Percentiles rank a stretch among this genome's conserved stretches.
phyloP scores from a whole-genome alignment of 371 early-diverging fungal species.

The Mucor saturninus region DNA sequence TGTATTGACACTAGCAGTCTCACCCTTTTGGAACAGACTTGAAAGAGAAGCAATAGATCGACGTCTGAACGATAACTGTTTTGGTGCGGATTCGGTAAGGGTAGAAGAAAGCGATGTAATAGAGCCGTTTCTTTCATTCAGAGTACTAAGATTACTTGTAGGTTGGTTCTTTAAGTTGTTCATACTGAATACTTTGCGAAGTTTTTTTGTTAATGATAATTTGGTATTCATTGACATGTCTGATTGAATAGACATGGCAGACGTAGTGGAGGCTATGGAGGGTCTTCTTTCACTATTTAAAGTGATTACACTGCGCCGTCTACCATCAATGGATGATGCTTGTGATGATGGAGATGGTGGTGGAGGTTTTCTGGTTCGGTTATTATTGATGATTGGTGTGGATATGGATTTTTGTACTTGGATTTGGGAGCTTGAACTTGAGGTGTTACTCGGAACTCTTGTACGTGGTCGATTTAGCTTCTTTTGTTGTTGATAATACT shows the following conservation, averaged over 20 bases:
- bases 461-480: slow-evolving; percentile 14
- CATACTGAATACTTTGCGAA: slow-evolving; percentile 60
- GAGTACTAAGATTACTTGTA: slow-evolving; percentile 12
- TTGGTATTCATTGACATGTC: slow-evolving; percentile 39
- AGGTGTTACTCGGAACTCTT: slow-evolving; percentile 19
- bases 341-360: slow-evolving; percentile 6
- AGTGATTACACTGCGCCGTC: slow-evolving; percentile 17
- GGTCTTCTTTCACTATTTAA: slow-evolving; percentile 21
- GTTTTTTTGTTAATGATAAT: slow-evolving; percentile 46
- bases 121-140: slow-evolving; percentile 15
- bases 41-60: slow-evolving; percentile 50
- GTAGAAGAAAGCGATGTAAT: slow-evolving; percentile 21
- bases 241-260: slow-evolving; percentile 47
- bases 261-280: slow-evolving; percentile 23
- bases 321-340: slow-evolving; percentile 2
- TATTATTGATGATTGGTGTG: slow-evolving; percentile 24
- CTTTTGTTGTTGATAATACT: slow-evolving; percentile 19
- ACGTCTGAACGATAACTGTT: slow-evolving; percentile 36
- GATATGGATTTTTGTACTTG: slow-evolving; percentile 41
- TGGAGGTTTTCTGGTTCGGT: slow-evolving; percentile 15
- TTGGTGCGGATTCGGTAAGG: slow-evolving; percentile 4
- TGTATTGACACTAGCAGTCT: neutral
- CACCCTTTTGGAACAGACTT: slow-evolving; percentile 35
- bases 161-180: slow-evolving; percentile 27
- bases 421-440: slow-evolving; percentile 12